Evolutionary conservation across 1,284 basidiomycete genomes (phyloP), one percentile per base, ranked within the genome.

Genomic region (Ceratobasidium sp.): DNA sequence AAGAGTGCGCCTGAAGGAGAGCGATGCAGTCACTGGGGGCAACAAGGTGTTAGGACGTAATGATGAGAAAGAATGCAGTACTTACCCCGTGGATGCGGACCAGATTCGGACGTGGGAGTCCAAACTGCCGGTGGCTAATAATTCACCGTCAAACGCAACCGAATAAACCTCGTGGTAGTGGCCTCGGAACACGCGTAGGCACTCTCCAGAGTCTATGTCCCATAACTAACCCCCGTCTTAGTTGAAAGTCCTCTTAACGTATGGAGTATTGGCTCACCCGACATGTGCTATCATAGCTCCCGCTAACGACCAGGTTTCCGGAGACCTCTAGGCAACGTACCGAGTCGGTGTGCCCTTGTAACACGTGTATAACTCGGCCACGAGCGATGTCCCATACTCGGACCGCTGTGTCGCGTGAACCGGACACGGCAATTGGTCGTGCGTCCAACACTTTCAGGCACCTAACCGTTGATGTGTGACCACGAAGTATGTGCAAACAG

Each of bases 141-240:
- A 86, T 29, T 89, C 84, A 1, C 97, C 97, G 80, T 98, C 96
- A 78, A 96, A 98, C 0, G 96, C 95, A 27, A 99, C 92, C 0
- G 93, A 91, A 81, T 99, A 99, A 50, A 99, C 94, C 83, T 97
- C 94, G 80, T 95, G 92, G 77, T 91, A 90, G 82, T 99, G 97
- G 0, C 97, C 97, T n/a, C 87, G 81, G 48, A 99, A 89, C 27
- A 95, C 88, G 75, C 94, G 93, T 50, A 97, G 78, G 81, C 96
- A 98, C 80, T 91, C 88, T 14, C 95, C 94, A 0, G 92, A 95
- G 79, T 96, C 94, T 14, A 93, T 83, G 79, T 95, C 85, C 94
- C 94, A 96, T 47, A 95, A 82, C 93, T 94, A 78, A 2, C 33
- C 67, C 56, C 29, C 77, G 33, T 41, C 8, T 64, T 45, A 64